Conservation (phyloP, 2,329 filamentous ascomycete genomes). For the Fusarium humuli region DNA sequence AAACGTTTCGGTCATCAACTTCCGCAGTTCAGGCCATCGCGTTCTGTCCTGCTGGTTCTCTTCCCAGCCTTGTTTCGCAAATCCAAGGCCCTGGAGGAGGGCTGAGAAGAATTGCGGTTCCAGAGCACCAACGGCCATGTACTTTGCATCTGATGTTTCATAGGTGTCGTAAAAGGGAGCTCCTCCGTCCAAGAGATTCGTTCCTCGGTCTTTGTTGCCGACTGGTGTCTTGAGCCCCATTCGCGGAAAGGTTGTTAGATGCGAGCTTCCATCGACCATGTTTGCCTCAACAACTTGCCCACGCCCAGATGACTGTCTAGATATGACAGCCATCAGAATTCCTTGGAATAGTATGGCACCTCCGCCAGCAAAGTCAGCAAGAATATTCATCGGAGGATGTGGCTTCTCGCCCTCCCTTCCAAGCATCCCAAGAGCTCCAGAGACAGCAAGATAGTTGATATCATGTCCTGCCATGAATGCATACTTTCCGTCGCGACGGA, state of each 20-base stretch:
- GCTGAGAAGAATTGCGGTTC: slow-evolving; percentile 86
- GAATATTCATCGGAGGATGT: slow-evolving; percentile 82
- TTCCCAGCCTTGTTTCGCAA: slow-evolving; percentile 65
- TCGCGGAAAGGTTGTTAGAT: slow-evolving; percentile 82
- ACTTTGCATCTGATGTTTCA: slow-evolving; percentile 80
- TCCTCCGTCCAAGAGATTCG: slow-evolving; percentile 85
- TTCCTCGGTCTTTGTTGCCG: slow-evolving; percentile 74
- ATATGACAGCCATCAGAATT: slow-evolving; percentile 81
- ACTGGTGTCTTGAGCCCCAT: slow-evolving; percentile 71
- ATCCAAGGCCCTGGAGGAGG: slow-evolving; percentile 74
- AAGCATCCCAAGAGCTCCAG: slow-evolving; percentile 81
- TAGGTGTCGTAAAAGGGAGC: slow-evolving; percentile 92
- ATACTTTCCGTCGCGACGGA: slow-evolving; percentile 88
- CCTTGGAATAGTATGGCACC: slow-evolving; percentile 85
- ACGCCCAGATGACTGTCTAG: slow-evolving; percentile 69
- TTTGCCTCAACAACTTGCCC: slow-evolving; percentile 95
- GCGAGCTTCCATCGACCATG: slow-evolving; percentile 92
- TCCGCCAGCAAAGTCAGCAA: slow-evolving; percentile 92
- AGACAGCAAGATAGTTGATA: slow-evolving; percentile 95
- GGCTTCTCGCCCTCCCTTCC: slow-evolving; percentile 77
- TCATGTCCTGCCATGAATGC: slow-evolving; percentile 91
- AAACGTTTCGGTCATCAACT: slow-evolving; percentile 73
- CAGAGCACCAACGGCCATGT: slow-evolving; percentile 89
- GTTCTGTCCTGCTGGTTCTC: slow-evolving; percentile 67
- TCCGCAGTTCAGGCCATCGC: slow-evolving; percentile 75